phyloP scores from a whole-genome alignment of 2,329 filamentous ascomycete genomes.

The Trichoderma arundinaceum region DNA sequence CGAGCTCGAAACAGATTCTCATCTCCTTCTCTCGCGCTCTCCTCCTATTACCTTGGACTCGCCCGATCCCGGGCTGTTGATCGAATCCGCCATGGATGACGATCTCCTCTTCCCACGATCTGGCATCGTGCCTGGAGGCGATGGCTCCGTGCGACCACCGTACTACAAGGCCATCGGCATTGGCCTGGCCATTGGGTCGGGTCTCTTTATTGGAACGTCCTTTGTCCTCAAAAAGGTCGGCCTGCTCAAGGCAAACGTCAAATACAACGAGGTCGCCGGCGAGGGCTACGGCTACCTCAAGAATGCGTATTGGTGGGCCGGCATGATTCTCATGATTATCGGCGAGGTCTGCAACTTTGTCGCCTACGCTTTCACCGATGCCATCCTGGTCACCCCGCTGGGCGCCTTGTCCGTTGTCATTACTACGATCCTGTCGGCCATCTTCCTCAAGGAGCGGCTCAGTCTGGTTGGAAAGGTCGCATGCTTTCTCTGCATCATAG shows the following conservation, averaged over 20 bases:
- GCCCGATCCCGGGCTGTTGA: background rate
- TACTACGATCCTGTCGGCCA: constrained; percentile 86
- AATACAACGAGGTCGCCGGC: constrained; percentile 94
- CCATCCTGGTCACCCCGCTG: constrained; percentile 90
- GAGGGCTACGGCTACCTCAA: constrained; percentile 98
- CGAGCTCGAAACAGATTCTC: constrained; percentile 9
- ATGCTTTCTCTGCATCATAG: constrained; percentile 93
- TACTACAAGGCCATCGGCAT: constrained; percentile 88
- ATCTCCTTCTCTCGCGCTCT: background rate
- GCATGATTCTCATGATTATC: constrained; percentile 96
- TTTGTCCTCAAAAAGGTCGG: constrained; percentile 97
- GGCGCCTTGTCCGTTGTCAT: constrained; percentile 92
- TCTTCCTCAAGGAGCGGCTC: constrained; percentile 93
- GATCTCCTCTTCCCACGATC: constrained; percentile 26
- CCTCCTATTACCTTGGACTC: background rate
- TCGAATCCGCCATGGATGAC: constrained; percentile 29
- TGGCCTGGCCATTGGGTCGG: constrained; percentile 81
- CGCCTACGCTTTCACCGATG: constrained; percentile 95
- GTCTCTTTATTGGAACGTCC: constrained; percentile 89
- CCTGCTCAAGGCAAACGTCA: constrained; percentile 87
- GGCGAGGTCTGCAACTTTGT: constrained; percentile 98
- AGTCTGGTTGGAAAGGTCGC: constrained; percentile 96
- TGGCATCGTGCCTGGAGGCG: constrained; percentile 30
- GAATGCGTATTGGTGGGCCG: constrained; percentile 92
- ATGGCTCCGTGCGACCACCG: constrained; percentile 48